A percentile compares a stretch with the other conserved stretches of the same genome.
Conservation (phyloP, 1,139 yeast genomes). For the Scheffersomyces stambukii region DNA sequence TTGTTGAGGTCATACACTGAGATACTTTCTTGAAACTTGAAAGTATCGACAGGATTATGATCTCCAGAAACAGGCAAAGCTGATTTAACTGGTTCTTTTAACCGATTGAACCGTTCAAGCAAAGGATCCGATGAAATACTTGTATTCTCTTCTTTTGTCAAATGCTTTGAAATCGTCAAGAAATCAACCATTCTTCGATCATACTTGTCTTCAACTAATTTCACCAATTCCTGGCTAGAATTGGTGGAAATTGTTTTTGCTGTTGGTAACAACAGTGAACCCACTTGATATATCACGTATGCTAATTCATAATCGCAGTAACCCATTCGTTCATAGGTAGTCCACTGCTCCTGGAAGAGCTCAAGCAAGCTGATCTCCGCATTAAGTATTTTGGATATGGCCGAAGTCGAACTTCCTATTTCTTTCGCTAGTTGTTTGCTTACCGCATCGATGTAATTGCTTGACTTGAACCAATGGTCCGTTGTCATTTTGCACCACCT, state of each 20-base stretch:
- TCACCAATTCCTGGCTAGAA: conserved; percentile 17
- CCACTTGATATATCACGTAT: conserved; percentile 22
- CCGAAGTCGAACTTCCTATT: conserved; percentile 1
- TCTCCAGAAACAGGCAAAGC: too few species aligned
- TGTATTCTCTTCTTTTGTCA: not conserved
- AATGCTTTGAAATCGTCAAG: conserved; percentile 5
- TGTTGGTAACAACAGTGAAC: conserved; percentile 6
- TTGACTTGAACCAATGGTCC: too few species aligned
- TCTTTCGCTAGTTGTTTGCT: conserved; percentile 2
- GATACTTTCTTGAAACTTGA: conserved; percentile 22
- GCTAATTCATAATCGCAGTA: conserved; percentile 41
- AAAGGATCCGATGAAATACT: too few species aligned
- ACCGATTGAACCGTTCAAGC: too few species aligned
- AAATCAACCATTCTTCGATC: conserved; percentile 13
- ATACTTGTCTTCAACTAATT: conserved; percentile 20
- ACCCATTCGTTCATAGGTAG: conserved; percentile 21
- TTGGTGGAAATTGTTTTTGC: conserved; percentile 11
- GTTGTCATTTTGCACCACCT: too few species aligned
- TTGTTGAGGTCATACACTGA: conserved; percentile 21
- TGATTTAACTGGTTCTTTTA: too few species aligned
- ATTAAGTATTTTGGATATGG: conserved; percentile 5
- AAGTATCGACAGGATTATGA: conserved; percentile 4
- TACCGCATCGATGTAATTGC: too few species aligned
- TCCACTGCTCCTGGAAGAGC: conserved; percentile 28
- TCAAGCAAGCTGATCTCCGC: conserved; percentile 31